Evolutionary conservation across 192 early-diverging fungal genomes (phyloP).

Genomic region (Gamsiella multidivaricata): DNA sequence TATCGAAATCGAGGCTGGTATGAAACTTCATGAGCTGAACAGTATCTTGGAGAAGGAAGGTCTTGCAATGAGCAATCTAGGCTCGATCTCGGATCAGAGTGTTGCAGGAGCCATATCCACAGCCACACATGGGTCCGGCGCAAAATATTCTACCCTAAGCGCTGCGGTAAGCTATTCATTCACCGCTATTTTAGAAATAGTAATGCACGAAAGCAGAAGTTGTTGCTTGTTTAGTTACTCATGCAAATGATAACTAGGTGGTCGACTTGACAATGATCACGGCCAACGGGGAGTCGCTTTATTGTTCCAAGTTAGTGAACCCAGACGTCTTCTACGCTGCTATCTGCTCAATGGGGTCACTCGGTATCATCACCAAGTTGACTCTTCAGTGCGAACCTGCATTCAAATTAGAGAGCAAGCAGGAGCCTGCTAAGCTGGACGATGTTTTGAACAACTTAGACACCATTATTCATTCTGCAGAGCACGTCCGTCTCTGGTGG

Average conservation of each 20-base stretch:
- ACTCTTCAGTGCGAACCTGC: constrained; percentile 74
- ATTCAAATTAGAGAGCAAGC: constrained; percentile 74
- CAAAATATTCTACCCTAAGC: constrained; percentile 68
- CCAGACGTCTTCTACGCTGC: constrained; percentile 74
- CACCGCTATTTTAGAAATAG: not conserved
- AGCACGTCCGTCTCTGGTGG: constrained; percentile 85
- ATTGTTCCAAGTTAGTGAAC: constrained; percentile 61
- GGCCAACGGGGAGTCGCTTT: constrained; percentile 57
- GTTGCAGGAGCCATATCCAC: constrained; percentile 79
- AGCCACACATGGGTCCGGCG: constrained; percentile 79
- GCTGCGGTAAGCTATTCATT: constrained; percentile 66
- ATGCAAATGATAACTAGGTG: too few species aligned
- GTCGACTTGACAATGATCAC: constrained; percentile 71
- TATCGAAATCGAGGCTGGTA: constrained; percentile 73
- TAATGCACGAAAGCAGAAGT: too few species aligned
- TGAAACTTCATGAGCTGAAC: constrained; percentile 72
- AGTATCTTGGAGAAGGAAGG: constrained; percentile 61
- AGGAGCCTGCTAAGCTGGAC: constrained; percentile 68
- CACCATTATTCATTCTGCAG: constrained; percentile 66
- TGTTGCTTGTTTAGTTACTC: too few species aligned
- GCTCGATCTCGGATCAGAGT: constrained; percentile 81
- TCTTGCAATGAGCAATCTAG: constrained; percentile 75
- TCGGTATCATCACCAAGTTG: constrained; percentile 76
- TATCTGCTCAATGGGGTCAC: constrained; percentile 71
- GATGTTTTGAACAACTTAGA: constrained; percentile 64